Base-by-base conservation (phyloP, 208 protist genomes). In the Leishmania lainsoni region DNA sequence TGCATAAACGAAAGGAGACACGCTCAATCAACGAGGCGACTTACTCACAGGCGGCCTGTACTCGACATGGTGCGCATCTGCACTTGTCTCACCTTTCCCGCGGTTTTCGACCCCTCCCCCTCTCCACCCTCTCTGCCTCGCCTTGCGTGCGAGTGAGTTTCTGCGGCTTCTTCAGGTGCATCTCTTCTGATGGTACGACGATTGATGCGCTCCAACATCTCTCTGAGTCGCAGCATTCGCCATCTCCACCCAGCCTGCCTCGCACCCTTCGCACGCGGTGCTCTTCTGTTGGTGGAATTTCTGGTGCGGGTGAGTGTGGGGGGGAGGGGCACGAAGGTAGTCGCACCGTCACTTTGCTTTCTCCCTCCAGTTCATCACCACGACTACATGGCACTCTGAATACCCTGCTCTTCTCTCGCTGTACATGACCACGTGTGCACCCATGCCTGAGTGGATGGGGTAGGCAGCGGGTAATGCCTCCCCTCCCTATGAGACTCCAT, bases 61-160 rank as follows among this genome's bases (percentile, higher is more conserved):
- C 42, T 45, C 42, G 42, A 45, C 42, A 45, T 45, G 42, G 42
- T 45, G 42, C 42, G 42, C 42, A 45, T 45, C 42, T 45, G 42
- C 42, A 45, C 42, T 45, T 45, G 42, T 45, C 42, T 45, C 42
- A 45, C 42, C 42, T 45, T 45, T 39, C 32, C 26, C 51, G 12
- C 49, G 3, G 42, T 45, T 45, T 56, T 20, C 45, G 39, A 52
- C 59, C 59, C 61, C 63, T 52, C 76, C 68, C 70, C 78, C 66
- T 81, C 68, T 58, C 78, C 49, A 45, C 29, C 45, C 79, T 49
- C 59, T 61, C n/a, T 71, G 22, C 71, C 75, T 39, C 75, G 16
- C 35, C 35, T 72, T n/a, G 20, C 58, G 58, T 63, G 42, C 42
- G 42, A 17, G 58, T 72, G 16, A 45, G 32, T 32, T 84, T 68